Percentiles rank a stretch among this genome's conserved stretches.
Conservation (phyloP, 176 grass and related monocot genomes). For the Canna indica region DNA sequence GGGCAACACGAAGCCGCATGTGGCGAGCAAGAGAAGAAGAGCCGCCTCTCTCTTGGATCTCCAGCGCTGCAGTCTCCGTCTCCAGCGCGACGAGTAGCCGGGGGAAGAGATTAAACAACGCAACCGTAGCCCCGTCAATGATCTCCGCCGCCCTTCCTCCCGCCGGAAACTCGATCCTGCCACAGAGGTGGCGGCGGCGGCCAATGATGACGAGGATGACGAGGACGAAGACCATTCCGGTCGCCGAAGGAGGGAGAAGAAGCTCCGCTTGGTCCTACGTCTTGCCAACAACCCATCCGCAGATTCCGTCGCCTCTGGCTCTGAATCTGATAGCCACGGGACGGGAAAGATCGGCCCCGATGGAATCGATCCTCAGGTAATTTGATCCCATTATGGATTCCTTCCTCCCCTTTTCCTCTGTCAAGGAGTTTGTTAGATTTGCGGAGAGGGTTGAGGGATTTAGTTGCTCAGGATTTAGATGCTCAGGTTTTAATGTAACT, state of each 20-base stretch:
- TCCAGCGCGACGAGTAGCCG: constrained; percentile 26
- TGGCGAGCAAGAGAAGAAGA: constrained; percentile 63
- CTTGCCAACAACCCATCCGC: constrained; percentile 16
- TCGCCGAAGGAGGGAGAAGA: constrained; percentile 52
- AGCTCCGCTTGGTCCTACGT: constrained; percentile 63
- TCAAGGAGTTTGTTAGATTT: background rate
- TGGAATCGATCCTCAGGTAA: background rate
- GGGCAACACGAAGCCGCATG: constrained; percentile 22
- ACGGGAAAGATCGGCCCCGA: constrained; percentile 5
- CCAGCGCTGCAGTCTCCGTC: constrained; percentile 57
- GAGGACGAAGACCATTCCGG: constrained; percentile 35
- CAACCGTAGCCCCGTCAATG: constrained; percentile 8
- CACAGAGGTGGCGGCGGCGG: background rate
- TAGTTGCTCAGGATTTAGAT: background rate
- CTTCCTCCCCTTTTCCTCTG: background rate
- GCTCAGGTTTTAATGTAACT: too few relatives aligned
- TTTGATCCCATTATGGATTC: background rate
- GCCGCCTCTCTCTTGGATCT: constrained; percentile 87
- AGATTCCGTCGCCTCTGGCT: constrained; percentile 21
- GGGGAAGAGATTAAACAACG: constrained; percentile 13
- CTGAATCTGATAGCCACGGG: constrained; percentile 29
- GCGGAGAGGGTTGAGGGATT: background rate
- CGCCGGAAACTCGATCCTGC: constrained; percentile 35
- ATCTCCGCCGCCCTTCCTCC: constrained; percentile 27
- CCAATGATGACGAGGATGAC: constrained; percentile 18